Evolutionary conservation across 1,284 basidiomycete genomes (phyloP).

Genomic region (Ceratobasidium sp.): DNA sequence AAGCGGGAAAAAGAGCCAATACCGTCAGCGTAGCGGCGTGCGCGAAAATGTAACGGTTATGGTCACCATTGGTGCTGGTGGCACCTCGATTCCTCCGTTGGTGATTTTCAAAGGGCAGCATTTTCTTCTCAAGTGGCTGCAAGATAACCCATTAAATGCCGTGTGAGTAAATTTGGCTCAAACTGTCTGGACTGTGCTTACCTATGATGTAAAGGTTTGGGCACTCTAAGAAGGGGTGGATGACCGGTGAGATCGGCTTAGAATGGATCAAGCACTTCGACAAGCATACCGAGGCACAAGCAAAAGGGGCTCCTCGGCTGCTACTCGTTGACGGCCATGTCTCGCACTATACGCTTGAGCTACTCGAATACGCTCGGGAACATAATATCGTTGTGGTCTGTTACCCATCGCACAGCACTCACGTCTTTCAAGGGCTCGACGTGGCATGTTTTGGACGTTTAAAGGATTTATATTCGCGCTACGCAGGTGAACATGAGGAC

Average conservation of each 20-base stretch:
- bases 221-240: constrained; percentile 54
- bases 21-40: constrained; percentile 54
- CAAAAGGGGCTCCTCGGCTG: constrained; percentile 52
- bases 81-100: constrained; percentile 53
- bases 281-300: constrained; percentile 56
- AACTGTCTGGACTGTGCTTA: not conserved
- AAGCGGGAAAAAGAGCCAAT: constrained; percentile 55
- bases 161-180: constrained; percentile 19
- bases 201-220: constrained; percentile 43
- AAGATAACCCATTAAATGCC: constrained; percentile 43
- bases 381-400: constrained; percentile 58
- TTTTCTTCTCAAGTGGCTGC: constrained; percentile 54
- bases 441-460: constrained; percentile 40
- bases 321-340: constrained; percentile 61
- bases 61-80: constrained; percentile 58
- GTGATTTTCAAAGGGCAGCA: constrained; percentile 60
- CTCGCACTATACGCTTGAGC: constrained; percentile 58
- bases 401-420: constrained; percentile 58
- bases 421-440: constrained; percentile 49
- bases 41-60: constrained; percentile 58
- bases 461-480: constrained; percentile 34
- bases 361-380: constrained; percentile 56
- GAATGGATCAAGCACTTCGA: constrained; percentile 59
- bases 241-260: constrained; percentile 52
- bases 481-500: constrained; percentile 49